Percentiles rank a stretch among this genome's conserved stretches.
Conservation (phyloP, 805 yeast species). For the Myxozyma geophila region DNA sequence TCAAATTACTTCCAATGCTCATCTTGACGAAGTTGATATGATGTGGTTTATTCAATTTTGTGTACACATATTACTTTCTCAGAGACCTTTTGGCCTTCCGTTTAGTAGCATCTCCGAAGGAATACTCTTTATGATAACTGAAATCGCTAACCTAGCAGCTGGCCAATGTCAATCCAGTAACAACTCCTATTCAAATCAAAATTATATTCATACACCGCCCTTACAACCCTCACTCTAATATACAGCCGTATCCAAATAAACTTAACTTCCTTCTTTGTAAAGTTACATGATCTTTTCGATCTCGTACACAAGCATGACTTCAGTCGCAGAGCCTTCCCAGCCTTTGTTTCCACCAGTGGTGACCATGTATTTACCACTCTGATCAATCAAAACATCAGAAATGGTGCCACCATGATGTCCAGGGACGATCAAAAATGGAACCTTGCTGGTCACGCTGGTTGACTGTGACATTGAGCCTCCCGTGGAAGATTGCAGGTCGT, state of each 20-base stretch:
- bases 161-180: slow-evolving; percentile 7
- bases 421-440: slow-evolving; percentile 86
- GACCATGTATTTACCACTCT: slow-evolving; percentile 83
- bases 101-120: no score
- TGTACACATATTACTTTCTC: neutral
- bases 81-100: no score
- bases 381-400: slow-evolving; percentile 74
- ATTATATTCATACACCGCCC: neutral
- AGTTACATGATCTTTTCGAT: slow-evolving; percentile 48
- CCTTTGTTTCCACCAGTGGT: slow-evolving; percentile 95
- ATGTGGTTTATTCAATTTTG: slow-evolving; percentile 7
- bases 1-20: no score
- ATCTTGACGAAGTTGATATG: neutral
- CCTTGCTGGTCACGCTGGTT: slow-evolving; percentile 43
- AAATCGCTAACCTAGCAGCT: no score
- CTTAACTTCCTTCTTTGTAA: neutral
- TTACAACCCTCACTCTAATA: neutral
- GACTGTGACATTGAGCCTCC: slow-evolving; percentile 18
- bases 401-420: slow-evolving; percentile 95
- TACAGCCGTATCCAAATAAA: neutral
- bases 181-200: neutral
- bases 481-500: slow-evolving; percentile 57
- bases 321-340: slow-evolving; percentile 85
- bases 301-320: slow-evolving; percentile 80
- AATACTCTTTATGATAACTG: no score